These are phyloP conservation scores for Spinacia oleracea DNA, from an alignment of 179 eudicot species.

Conservation along the genomic window DNA sequence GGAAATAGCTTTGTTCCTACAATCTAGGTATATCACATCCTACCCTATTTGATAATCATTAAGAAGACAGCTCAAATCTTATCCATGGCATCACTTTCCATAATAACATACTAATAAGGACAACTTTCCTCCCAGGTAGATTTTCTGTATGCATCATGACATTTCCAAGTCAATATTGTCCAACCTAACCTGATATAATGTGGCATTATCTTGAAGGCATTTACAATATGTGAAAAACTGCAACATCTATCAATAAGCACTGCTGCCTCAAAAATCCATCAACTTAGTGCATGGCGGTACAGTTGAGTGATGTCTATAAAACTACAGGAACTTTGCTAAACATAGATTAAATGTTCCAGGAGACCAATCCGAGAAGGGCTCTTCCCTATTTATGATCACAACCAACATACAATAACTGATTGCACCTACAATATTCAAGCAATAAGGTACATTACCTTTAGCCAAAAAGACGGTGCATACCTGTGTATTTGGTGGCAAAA, in stretches of 20 bases:
- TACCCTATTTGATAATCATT: not conserved
- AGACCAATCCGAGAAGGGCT: not conserved
- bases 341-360: not conserved
- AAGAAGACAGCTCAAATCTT: not conserved
- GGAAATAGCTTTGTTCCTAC: too few species aligned
- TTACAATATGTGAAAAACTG: not conserved
- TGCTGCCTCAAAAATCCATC: not conserved
- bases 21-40: not conserved
- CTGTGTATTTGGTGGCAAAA: conserved; percentile 86
- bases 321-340: conserved; percentile 1
- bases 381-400: not conserved
- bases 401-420: not conserved
- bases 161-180: not conserved
- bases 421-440: not conserved
- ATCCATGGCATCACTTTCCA: not conserved
- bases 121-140: not conserved
- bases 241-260: not conserved
- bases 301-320: not conserved
- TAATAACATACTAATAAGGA: not conserved
- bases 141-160: not conserved
- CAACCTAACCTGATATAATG: not conserved
- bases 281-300: not conserved
- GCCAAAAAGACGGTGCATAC: conserved; percentile 30
- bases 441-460: not conserved
- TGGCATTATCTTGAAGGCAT: not conserved